Conservation (phyloP, 352 stramenopile genomes). For the Phytophthora litchii region DNA sequence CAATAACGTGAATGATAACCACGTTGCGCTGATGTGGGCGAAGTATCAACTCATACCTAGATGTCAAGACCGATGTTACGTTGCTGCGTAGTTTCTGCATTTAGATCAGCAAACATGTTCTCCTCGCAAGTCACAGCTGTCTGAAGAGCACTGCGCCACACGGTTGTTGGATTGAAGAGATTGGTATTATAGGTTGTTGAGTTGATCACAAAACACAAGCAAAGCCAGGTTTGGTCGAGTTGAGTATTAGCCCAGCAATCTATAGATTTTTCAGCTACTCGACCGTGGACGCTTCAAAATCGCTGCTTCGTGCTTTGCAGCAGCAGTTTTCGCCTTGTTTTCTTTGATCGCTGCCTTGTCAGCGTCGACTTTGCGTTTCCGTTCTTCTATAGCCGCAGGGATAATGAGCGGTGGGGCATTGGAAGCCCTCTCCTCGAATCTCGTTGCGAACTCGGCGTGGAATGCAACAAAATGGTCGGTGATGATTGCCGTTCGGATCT, state of each 20-base stretch:
- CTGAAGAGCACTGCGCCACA: constrained; percentile 18
- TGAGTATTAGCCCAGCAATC: constrained; percentile 1
- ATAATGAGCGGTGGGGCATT: constrained; percentile 50
- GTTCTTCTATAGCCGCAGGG: constrained; percentile 58
- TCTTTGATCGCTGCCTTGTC: constrained; percentile 42
- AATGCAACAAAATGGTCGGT: constrained; percentile 50
- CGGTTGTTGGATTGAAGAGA: too few species aligned
- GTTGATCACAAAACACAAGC: constrained; percentile 7
- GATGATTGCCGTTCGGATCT: constrained; percentile 58
- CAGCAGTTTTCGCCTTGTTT: constrained; percentile 31
- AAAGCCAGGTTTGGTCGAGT: constrained; percentile 10
- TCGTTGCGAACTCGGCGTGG: constrained; percentile 42
- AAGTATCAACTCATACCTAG: too few species aligned
- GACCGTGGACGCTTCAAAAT: constrained; percentile 19
- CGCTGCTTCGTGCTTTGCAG: constrained; percentile 30
- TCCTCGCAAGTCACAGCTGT: constrained; percentile 26
- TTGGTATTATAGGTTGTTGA: too few species aligned
- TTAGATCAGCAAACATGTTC: constrained; percentile 32
- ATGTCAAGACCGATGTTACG: too few species aligned
- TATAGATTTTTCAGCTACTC: background rate
- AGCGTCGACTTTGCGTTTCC: constrained; percentile 55
- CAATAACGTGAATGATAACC: background rate
- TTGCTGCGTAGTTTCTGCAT: constrained; percentile 32
- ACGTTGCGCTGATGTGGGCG: too few species aligned
- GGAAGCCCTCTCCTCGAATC: constrained; percentile 56